These are phyloP conservation scores for Prunus padus DNA, from an alignment of 306 rosid genomes.

Conservation along the genomic window DNA sequence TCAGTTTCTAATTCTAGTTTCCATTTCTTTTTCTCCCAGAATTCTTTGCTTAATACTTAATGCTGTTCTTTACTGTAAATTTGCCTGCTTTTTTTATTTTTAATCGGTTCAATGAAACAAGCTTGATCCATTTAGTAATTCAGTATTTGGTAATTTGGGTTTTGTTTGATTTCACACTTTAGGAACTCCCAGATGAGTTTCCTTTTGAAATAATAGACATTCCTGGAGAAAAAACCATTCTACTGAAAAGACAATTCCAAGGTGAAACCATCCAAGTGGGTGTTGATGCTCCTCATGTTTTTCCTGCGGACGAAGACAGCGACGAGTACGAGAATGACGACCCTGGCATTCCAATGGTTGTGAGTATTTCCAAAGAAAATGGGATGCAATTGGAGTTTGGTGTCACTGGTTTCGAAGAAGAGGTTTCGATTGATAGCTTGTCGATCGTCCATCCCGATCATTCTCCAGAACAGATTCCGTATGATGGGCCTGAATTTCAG, in stretches of 20 bases:
- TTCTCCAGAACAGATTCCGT: conserved; percentile 51
- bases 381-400: conserved; percentile 70
- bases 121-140: neutral
- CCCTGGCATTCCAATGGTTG: conserved; percentile 74
- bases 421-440: conserved; percentile 70
- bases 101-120: neutral
- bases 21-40: neutral
- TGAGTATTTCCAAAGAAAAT: conserved; percentile 52
- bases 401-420: conserved; percentile 64
- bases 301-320: conserved; percentile 28
- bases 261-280: conserved; percentile 69
- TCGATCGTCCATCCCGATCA: conserved; percentile 51
- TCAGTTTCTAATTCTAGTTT: conserved; percentile 11
- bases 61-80: neutral
- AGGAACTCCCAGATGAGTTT: conserved; percentile 39
- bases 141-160: neutral
- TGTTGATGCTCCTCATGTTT: conserved; percentile 62
- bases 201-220: conserved; percentile 78
- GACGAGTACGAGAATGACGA: conserved; percentile 22
- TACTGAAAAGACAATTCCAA: conserved; percentile 53
- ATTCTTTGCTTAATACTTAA: neutral
- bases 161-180: conserved; percentile 10
- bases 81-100: neutral
- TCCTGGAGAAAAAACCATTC: conserved; percentile 71
- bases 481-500: conserved; percentile 90